These are phyloP conservation scores for Curvularia lunata DNA, from an alignment of 2,329 filamentous ascomycete species.

Conservation along the genomic window DNA sequence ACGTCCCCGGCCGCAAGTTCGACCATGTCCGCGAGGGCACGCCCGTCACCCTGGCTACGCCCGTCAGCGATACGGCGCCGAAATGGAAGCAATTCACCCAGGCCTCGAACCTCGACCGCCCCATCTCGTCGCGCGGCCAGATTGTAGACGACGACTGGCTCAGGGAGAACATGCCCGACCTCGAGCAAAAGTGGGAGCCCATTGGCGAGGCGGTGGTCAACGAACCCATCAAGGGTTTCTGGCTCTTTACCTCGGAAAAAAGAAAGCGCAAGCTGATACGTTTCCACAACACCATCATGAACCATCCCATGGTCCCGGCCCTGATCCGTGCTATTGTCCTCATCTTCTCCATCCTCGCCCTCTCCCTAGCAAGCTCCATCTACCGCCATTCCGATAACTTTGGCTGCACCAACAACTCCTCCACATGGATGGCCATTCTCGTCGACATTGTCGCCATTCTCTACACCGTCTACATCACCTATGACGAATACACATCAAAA, in stretches of 20 bases:
- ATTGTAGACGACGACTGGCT: constrained; percentile 55
- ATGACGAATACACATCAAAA: constrained; percentile 94
- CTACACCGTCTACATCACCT: constrained; percentile 92
- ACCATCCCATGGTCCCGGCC: constrained; percentile 84
- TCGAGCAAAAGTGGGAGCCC: constrained; percentile 60
- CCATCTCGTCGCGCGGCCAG: constrained; percentile 40
- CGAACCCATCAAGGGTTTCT: constrained; percentile 57
- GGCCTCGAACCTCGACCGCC: constrained; percentile 39
- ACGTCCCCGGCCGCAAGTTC: constrained; percentile 48
- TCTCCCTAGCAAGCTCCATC: constrained; percentile 79
- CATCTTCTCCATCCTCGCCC: constrained; percentile 76
- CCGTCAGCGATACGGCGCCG: constrained; percentile 45
- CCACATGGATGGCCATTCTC: constrained; percentile 85
- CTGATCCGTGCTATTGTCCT: constrained; percentile 83
- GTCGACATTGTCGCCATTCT: constrained; percentile 88
- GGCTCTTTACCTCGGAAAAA: constrained; percentile 55
- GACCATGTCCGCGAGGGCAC: constrained; percentile 49
- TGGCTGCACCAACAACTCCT: constrained; percentile 57
- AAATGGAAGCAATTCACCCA: constrained; percentile 50
- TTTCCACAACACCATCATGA: constrained; percentile 72
- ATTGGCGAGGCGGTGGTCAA: constrained; percentile 60
- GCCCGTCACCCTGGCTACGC: constrained; percentile 45
- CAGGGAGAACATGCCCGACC: constrained; percentile 56
- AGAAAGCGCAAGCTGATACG: constrained; percentile 63
- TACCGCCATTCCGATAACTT: constrained; percentile 58